Evolutionary conservation across 306 rosid species (phyloP), one percentile per base, ranked within the genome.

Genomic region (Dalbergia oliveri): DNA sequence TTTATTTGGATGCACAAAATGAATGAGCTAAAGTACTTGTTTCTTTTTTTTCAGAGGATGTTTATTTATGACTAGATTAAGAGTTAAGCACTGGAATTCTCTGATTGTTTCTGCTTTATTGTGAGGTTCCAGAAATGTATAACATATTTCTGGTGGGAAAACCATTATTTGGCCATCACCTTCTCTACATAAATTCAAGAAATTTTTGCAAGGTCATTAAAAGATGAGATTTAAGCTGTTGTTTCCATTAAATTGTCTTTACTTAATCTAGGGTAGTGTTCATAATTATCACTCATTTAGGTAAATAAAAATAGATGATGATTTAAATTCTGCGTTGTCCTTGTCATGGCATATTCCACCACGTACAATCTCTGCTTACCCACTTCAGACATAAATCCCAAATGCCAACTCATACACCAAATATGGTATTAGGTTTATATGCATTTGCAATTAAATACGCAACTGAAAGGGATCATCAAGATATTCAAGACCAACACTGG

Each of bases 191-290:
- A 14, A 82, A 50, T 11, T 35, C 9, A 33, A 66, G 44, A 58
- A 44, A 43, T 9, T 44, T 73, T 45, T 10, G 10, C 9, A 26
- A 8, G 54, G 59, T 5, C n/a, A 59, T 45, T 77, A 54, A 13
- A n/a, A 70, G 21, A 63, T 62, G 59, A 51, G 13, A 45, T 44
- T 72, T 76, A 37, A 82, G 12, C 54, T 43, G 82, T 41, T 31
- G 56, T 8, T 71, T 11, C 65, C 41, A 18, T 19, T 13, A 70
- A 68, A 39, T 69, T 76, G 73, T 66, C 45, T 63, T 41, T 14
- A 23, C 39, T n/a, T 9, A 54, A 44, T 63, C 69, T 45, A 57
- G 65, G 58, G 51, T 44, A 35, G 14, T 47, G 35, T 53, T 51
- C 26, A 77, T 16, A 64, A 31, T 23, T 39, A 11, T 53, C n/a